Conservation (phyloP, 2,329 filamentous ascomycete genomes). For the Nigrograna mackinnonii region DNA sequence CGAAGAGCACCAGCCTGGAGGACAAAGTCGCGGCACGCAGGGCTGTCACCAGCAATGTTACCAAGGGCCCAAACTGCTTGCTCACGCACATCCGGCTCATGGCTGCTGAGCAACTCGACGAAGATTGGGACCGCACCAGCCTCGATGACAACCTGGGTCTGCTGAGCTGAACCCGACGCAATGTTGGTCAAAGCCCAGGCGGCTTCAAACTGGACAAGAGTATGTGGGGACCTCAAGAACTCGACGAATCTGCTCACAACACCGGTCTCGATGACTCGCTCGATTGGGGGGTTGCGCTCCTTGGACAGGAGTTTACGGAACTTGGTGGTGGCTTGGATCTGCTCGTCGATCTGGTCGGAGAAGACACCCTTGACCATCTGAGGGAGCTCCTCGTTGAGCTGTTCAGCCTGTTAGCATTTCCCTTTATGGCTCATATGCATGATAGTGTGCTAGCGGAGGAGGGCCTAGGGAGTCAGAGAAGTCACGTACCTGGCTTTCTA, state of each 20-base stretch:
- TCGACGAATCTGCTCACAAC: constrained; percentile 97
- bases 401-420: constrained; percentile 7
- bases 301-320: constrained; percentile 98
- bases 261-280: constrained; percentile 98
- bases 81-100: constrained; percentile 95
- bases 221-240: constrained; percentile 96
- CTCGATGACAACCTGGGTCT: constrained; percentile 98
- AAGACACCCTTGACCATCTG: constrained; percentile 98
- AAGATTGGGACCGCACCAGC: constrained; percentile 98
- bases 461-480: constrained; percentile 1
- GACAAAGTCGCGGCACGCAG: constrained; percentile 95
- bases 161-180: constrained; percentile 92
- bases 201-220: constrained; percentile 97
- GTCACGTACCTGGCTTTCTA: constrained; percentile 91
- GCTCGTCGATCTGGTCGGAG: constrained; percentile 96
- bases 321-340: constrained; percentile 97
- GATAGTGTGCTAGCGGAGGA: too few relatives aligned
- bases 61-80: constrained; percentile 98
- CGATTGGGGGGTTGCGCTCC: constrained; percentile 98
- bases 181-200: constrained; percentile 99
- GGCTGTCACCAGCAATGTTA: constrained; percentile 98
- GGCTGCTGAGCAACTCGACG: constrained; percentile 91
- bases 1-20: constrained; percentile 88
- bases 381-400: constrained; percentile 97
- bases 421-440: too few relatives aligned